Percentiles rank a stretch among this genome's conserved stretches.
Conservation (phyloP, 441 rosid genomes). For the Erodium texanum region DNA sequence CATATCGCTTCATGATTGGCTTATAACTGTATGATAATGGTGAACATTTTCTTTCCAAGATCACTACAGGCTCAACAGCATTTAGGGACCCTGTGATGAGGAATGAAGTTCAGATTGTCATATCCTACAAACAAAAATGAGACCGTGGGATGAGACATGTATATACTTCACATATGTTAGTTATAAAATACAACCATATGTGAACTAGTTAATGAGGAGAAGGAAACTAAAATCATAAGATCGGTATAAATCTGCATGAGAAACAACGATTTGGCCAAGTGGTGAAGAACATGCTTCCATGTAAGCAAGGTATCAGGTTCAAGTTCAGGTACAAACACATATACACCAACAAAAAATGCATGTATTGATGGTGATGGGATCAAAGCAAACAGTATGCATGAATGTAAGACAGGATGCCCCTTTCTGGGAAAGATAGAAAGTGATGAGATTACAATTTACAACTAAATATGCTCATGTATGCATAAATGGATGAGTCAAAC, state of each 20-base stretch:
- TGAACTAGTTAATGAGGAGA: slow-evolving; percentile 1
- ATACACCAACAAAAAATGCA: too few species aligned
- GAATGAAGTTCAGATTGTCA: slow-evolving; percentile 8
- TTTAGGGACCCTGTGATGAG: slow-evolving; percentile 10
- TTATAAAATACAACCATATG: not conserved
- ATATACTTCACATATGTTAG: not conserved
- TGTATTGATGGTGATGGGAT: too few species aligned
- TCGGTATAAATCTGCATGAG: not conserved
- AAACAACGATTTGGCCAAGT: not conserved
- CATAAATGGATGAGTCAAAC: not conserved
- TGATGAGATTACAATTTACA: too few species aligned
- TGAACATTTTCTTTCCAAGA: slow-evolving; percentile 14
- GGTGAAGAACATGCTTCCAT: not conserved
- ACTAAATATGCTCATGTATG: too few species aligned
- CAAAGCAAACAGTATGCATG: too few species aligned
- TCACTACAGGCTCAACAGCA: slow-evolving; percentile 22
- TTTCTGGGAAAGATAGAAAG: too few species aligned
- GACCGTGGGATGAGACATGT: not conserved
- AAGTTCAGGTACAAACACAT: not conserved
- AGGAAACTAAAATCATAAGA: not conserved
- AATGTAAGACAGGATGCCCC: too few species aligned
- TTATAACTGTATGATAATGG: slow-evolving; percentile 14
- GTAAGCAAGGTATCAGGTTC: not conserved
- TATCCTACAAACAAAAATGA: slow-evolving; percentile 17
- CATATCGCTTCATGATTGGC: slow-evolving; percentile 70